Conservation (phyloP, 352 stramenopile genomes). For the Albugo candida region DNA sequence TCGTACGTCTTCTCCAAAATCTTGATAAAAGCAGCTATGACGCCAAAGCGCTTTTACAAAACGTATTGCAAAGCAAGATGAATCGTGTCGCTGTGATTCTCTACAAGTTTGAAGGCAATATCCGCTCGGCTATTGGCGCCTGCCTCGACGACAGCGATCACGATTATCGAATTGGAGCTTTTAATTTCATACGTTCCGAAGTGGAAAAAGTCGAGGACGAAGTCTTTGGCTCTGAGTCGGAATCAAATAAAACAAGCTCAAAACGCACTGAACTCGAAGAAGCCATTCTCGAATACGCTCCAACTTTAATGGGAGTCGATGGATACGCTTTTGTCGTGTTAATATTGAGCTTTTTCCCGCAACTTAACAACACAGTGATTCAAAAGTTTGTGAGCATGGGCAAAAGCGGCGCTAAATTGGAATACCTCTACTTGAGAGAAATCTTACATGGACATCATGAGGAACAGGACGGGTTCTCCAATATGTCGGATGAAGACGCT, state of each 20-base stretch:
- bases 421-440: slow-evolving; percentile 71
- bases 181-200: slow-evolving; percentile 48
- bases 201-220: slow-evolving; percentile 4
- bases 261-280: slow-evolving; percentile 50
- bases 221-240: slow-evolving; percentile 22
- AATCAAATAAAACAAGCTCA: slow-evolving; percentile 10
- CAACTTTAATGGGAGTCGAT: slow-evolving; percentile 77
- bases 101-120: slow-evolving; percentile 61
- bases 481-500: slow-evolving; percentile 34
- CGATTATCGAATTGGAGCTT: slow-evolving; percentile 67
- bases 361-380: slow-evolving; percentile 71
- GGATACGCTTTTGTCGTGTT: slow-evolving; percentile 73
- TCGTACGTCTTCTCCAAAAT: slow-evolving; percentile 64
- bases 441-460: slow-evolving; percentile 31
- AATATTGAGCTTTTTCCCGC: slow-evolving; percentile 72
- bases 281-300: slow-evolving; percentile 47
- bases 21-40: slow-evolving; percentile 71
- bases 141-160: slow-evolving; percentile 65
- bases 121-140: slow-evolving; percentile 50
- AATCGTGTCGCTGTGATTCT: slow-evolving; percentile 63
- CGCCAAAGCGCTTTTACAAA: slow-evolving; percentile 38
- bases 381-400: slow-evolving; percentile 66
- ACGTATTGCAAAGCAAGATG: slow-evolving; percentile 58
- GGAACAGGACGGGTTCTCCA: slow-evolving; percentile 16
- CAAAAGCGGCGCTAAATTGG: slow-evolving; percentile 50